phyloP scores from a whole-genome alignment of 2,329 filamentous ascomycete species.

The Didymella keratinophila region DNA sequence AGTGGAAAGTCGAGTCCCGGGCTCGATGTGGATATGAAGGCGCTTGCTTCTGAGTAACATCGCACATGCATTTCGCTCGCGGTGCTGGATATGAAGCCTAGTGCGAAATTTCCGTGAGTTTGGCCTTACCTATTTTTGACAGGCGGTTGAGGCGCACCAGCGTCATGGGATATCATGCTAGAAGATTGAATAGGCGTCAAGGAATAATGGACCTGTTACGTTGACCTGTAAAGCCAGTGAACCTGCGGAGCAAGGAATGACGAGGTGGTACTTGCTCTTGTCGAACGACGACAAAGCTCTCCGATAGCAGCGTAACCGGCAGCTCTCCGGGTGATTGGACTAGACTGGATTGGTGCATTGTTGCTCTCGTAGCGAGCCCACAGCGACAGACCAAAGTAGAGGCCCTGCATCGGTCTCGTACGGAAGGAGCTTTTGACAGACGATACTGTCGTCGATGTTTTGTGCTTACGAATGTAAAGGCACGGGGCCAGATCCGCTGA shows the following conservation, averaged over 20 bases:
- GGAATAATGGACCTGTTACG: not conserved
- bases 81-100: not conserved
- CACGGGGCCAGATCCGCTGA: conserved; percentile 4
- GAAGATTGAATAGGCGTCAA: not conserved
- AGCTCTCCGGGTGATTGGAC: not conserved
- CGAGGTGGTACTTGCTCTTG: conserved; percentile 4
- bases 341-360: conserved; percentile 2
- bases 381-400: conserved; percentile 5
- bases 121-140: not conserved
- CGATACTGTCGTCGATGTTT: conserved; percentile 1
- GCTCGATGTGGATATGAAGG: conserved; percentile 1
- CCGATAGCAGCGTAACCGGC: conserved; percentile 1
- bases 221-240: not conserved
- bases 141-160: not conserved
- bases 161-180: not conserved
- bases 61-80: not conserved
- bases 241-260: conserved; percentile 3
- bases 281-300: not conserved
- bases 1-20: conserved; percentile 7
- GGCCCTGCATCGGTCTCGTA: conserved; percentile 11
- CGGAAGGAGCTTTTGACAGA: conserved; percentile 3
- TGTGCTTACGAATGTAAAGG: not conserved
- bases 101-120: not conserved
- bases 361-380: conserved; percentile 11
- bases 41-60: conserved; percentile 2